phyloP scores from a whole-genome alignment of 2,329 filamentous ascomycete species.

The Fusarium algeriense region DNA sequence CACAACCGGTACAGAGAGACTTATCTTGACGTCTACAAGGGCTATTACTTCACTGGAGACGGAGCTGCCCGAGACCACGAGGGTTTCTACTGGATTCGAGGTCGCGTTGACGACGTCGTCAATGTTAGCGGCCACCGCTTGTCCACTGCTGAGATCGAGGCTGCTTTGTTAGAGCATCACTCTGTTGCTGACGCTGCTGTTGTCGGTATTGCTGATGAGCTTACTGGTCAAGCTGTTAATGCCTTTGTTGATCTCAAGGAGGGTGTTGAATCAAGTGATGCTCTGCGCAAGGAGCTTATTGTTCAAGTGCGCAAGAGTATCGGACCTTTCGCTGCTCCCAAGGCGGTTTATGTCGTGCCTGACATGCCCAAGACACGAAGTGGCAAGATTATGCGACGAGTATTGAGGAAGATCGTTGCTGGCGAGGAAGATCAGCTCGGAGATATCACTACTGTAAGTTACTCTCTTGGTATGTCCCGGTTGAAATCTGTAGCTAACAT shows the following conservation, averaged over 20 bases:
- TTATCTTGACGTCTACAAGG: slow-evolving; percentile 97
- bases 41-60: slow-evolving; percentile 97
- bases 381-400: slow-evolving; percentile 98
- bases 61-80: slow-evolving; percentile 97
- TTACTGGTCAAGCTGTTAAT: slow-evolving; percentile 97
- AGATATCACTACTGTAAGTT: slow-evolving; percentile 87
- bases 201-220: slow-evolving; percentile 91
- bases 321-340: slow-evolving; percentile 95
- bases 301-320: slow-evolving; percentile 97
- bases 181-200: slow-evolving; percentile 94
- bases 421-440: slow-evolving; percentile 98
- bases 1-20: slow-evolving; percentile 99
- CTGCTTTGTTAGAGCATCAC: slow-evolving; percentile 91
- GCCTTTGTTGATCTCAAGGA: slow-evolving; percentile 96
- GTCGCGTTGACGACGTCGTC: slow-evolving; percentile 97
- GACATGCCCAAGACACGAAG: slow-evolving; percentile 97
- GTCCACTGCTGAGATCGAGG: slow-evolving; percentile 97
- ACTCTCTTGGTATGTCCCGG: no score
- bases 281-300: slow-evolving; percentile 91
- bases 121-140: slow-evolving; percentile 97
- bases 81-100: slow-evolving; percentile 99
- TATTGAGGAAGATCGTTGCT: slow-evolving; percentile 95
- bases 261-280: slow-evolving; percentile 78
- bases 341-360: slow-evolving; percentile 89
- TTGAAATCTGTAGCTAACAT: slow-evolving; percentile 30